Evolutionary conservation across 108 stramenopile genomes (phyloP).

Genomic region (Chaetoceros tenuissimus): DNA sequence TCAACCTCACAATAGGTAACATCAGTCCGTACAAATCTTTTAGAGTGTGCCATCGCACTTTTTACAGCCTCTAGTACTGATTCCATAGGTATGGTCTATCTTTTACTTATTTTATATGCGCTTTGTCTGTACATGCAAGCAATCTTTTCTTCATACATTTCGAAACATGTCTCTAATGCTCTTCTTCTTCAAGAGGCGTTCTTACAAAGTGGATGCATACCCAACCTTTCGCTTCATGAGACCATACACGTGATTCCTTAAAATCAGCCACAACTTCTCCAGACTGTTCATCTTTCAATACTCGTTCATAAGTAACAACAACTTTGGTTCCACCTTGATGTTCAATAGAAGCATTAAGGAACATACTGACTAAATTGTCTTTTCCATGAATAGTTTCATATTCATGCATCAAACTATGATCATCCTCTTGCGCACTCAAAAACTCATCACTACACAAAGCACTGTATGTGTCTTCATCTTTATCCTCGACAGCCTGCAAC

Average conservation of each 20-base stretch:
- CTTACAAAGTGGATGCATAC: constrained; percentile 39
- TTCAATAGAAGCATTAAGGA: constrained; percentile 40
- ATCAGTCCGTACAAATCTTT: too few relatives aligned
- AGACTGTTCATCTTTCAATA: constrained; percentile 8
- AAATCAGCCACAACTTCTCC: constrained; percentile 5
- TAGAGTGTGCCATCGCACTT: too few relatives aligned
- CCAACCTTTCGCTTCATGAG: constrained; percentile 38
- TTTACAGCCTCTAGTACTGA: too few relatives aligned
- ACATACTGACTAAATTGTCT: not conserved
- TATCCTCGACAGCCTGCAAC: constrained; percentile 33
- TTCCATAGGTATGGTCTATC: too few relatives aligned
- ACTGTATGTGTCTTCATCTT: constrained; percentile 23
- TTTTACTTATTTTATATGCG: too few relatives aligned
- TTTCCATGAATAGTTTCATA: constrained; percentile 4
- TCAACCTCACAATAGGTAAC: too few relatives aligned
- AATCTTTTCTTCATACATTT: too few relatives aligned
- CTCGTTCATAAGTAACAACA: constrained; percentile 49
- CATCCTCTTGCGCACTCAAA: constrained; percentile 10
- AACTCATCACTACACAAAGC: constrained; percentile 31
- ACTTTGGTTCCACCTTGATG: constrained; percentile 55
- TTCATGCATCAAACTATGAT: constrained; percentile 12
- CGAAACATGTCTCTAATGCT: too few relatives aligned
- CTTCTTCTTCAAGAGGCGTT: constrained; percentile 5
- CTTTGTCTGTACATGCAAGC: too few relatives aligned
- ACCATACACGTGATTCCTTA: constrained; percentile 43